Evolutionary conservation across 1,284 basidiomycete species (phyloP).

Genomic region (Cryptococcus sp.): DNA sequence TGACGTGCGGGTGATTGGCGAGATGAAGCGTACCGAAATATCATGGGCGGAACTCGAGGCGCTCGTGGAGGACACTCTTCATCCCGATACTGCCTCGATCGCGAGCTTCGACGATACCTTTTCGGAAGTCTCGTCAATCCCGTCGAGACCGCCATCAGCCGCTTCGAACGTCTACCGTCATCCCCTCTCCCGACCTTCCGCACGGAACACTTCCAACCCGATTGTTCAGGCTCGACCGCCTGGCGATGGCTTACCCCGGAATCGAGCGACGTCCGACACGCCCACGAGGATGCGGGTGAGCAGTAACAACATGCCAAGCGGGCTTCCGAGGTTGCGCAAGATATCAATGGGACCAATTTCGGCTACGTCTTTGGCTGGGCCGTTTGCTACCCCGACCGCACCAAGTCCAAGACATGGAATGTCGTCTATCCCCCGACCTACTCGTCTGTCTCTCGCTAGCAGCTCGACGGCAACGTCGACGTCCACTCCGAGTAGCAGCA

Average conservation of each 20-base stretch:
- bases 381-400: not conserved
- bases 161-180: not conserved
- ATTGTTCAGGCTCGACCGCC: not conserved
- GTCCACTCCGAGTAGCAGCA: not conserved
- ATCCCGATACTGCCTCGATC: not conserved
- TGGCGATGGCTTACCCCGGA: constrained; percentile 1
- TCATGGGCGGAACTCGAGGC: constrained; percentile 21
- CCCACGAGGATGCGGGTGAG: constrained; percentile 10
- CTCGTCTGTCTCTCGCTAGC: not conserved
- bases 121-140: constrained; percentile 4
- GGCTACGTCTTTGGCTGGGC: too few species aligned
- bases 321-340: constrained; percentile 2
- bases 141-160: not conserved
- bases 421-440: constrained; percentile 11
- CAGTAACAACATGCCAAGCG: constrained; percentile 1
- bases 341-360: not conserved
- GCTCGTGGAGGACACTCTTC: constrained; percentile 13
- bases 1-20: constrained; percentile 17
- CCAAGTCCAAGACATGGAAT: not conserved
- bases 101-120: not conserved
- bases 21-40: constrained; percentile 13
- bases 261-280: constrained; percentile 18
- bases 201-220: constrained; percentile 8
- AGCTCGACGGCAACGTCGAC: not conserved
- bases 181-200: not conserved